These are phyloP conservation scores for Lepidium didymum DNA, from an alignment of 345 rosid genomes.

Conservation along the genomic window DNA sequence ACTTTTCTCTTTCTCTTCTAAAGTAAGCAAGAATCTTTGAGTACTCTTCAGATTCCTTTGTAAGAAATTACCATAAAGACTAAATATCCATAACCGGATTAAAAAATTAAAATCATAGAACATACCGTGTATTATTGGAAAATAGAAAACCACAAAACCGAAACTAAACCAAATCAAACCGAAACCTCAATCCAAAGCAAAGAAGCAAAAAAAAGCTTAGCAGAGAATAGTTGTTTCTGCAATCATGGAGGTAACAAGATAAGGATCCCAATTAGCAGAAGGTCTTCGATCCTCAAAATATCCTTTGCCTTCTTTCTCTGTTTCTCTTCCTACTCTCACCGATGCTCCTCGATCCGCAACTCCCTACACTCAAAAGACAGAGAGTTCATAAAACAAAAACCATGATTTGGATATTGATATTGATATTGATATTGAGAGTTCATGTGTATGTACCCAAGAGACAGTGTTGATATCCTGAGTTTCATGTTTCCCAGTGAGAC, in stretches of 20 bases:
- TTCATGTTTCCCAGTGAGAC: slow-evolving; percentile 90
- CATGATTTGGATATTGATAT: no score
- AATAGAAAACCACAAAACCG: not conserved
- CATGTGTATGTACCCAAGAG: slow-evolving; percentile 65
- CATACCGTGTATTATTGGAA: not conserved
- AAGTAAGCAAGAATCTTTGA: no score
- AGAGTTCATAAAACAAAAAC: not conserved
- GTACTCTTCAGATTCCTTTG: no score
- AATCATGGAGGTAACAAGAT: slow-evolving; percentile 65
- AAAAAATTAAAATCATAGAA: not conserved
- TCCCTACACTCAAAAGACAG: slow-evolving; percentile 35
- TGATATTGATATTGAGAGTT: not conserved
- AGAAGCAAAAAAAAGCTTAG: not conserved
- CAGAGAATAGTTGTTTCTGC: slow-evolving; percentile 58
- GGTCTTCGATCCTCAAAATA: slow-evolving; percentile 82
- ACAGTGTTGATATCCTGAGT: slow-evolving; percentile 75
- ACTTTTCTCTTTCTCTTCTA: no score
- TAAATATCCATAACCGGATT: not conserved
- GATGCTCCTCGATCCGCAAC: slow-evolving; percentile 75
- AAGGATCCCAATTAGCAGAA: slow-evolving; percentile 80
- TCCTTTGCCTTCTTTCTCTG: slow-evolving; percentile 67
- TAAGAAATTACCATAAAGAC: not conserved
- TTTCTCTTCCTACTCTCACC: slow-evolving; percentile 68
- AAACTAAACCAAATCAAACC: not conserved
- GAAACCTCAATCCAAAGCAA: not conserved